Base-by-base conservation (phyloP, 495 filamentous ascomycete species). In the Aspergillus heteromorphus region DNA sequence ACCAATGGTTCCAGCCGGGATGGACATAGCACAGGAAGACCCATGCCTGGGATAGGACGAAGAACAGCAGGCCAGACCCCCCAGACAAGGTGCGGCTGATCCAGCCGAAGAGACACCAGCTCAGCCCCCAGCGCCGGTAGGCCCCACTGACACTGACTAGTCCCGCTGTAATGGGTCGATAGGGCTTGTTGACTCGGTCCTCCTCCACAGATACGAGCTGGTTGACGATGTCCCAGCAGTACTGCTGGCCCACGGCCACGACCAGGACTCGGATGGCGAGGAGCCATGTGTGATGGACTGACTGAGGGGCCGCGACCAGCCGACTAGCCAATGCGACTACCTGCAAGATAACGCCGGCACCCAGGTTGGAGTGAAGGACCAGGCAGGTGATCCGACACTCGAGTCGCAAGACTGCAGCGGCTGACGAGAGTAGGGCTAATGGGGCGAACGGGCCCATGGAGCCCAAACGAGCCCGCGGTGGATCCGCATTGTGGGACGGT, bases 331-430 rank as follows among this genome's bases (percentile, higher is more conserved):
- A 8, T 1, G 30, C 30, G 9, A 13, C 9, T 34, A 34, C 9
- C 9, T 34, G 14, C 14, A 34, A 13, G 14, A 4, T 10, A 13
- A 34, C 30, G 9, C 30, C 30, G 30, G 30, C 30, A 2, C 30
- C 30, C 7, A 34, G 30, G 30, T 45, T 77, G 21, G 54, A 74
- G n/a, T n/a, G n/a, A n/a, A n/a, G n/a, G n/a, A n/a, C n/a, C n/a
- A n/a, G n/a, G n/a, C n/a, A n/a, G n/a, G n/a, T n/a, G n/a, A n/a
- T n/a, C n/a, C n/a, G n/a, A n/a, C n/a, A n/a, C n/a, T n/a, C n/a
- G n/a, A n/a, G n/a, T n/a, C n/a, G n/a, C n/a, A n/a, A n/a, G n/a
- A n/a, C n/a, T n/a, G n/a, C n/a, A n/a, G n/a, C n/a, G n/a, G n/a
- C n/a, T n/a, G n/a, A n/a, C n/a, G n/a, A n/a, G n/a, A n/a, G n/a